Percentiles rank a stretch among this genome's conserved stretches.
Evolutionary conservation across 139 green algal species (phyloP).

Genomic region (Volvox africanus): DNA sequence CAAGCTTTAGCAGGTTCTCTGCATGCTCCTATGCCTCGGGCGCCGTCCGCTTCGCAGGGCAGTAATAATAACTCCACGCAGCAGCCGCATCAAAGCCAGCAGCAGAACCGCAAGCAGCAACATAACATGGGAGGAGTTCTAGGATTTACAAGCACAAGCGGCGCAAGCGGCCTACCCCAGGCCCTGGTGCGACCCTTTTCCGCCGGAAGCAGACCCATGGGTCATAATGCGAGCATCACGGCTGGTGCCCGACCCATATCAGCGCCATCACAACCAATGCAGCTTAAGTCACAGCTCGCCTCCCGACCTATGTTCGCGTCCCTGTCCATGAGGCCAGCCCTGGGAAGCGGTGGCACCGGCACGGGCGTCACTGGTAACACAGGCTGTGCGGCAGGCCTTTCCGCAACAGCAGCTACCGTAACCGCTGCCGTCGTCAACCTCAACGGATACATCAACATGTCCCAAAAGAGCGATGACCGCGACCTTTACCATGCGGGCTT

Average conservation of each 20-base stretch:
- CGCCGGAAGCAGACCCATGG: slow-evolving; percentile 4
- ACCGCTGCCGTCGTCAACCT: neutral
- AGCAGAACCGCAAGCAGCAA: neutral
- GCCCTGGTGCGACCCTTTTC: neutral
- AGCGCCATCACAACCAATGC: neutral
- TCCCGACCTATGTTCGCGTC: slow-evolving; percentile 12
- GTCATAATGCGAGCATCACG: neutral
- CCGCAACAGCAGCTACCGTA: neutral
- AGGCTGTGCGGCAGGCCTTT: too few species aligned
- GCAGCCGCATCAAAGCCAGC: neutral
- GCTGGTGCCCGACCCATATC: neutral
- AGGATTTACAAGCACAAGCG: slow-evolving; percentile 13
- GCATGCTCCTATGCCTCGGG: neutral
- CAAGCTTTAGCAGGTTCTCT: neutral
- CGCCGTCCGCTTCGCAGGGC: slow-evolving; percentile 9
- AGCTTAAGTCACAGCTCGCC: neutral
- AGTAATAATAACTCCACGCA: neutral
- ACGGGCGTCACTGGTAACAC: neutral
- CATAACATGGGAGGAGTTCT: neutral
- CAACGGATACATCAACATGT: slow-evolving; percentile 8
- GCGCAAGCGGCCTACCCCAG: neutral
- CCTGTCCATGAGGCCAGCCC: neutral
- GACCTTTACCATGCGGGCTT: neutral
- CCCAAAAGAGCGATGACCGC: neutral
- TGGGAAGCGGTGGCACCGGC: neutral